A percentile compares a stretch with the other conserved stretches of the same genome.
These are phyloP conservation scores for Elsinoe australis DNA, from an alignment of 2,329 filamentous ascomycete genomes.

Conservation along the genomic window DNA sequence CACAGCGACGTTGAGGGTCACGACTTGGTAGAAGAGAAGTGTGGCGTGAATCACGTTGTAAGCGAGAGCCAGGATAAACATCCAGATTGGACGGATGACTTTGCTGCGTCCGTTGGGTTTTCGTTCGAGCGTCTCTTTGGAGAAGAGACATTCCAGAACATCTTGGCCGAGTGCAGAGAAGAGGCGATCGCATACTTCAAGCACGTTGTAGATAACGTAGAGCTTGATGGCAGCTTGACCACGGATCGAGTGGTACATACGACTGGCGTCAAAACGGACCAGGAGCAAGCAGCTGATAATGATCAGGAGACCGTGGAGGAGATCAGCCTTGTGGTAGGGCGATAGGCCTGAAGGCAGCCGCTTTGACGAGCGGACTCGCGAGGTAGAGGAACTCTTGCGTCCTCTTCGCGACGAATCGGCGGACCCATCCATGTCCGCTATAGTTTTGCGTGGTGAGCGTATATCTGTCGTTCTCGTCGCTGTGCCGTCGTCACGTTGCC, in stretches of 20 bases:
- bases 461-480: neutral
- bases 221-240: slow-evolving; percentile 96
- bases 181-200: slow-evolving; percentile 85
- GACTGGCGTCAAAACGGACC: slow-evolving; percentile 86
- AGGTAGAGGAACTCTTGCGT: slow-evolving; percentile 32
- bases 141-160: slow-evolving; percentile 91
- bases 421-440: neutral
- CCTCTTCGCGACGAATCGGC: slow-evolving; percentile 16
- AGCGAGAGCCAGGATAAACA: slow-evolving; percentile 76
- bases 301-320: slow-evolving; percentile 83
- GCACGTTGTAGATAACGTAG: slow-evolving; percentile 97
- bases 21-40: slow-evolving; percentile 91
- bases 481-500: neutral
- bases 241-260: slow-evolving; percentile 96
- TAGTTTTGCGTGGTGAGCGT: slow-evolving; percentile 15
- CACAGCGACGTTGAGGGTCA: slow-evolving; percentile 93
- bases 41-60: slow-evolving; percentile 87
- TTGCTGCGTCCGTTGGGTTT: slow-evolving; percentile 85
- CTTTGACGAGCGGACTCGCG: slow-evolving; percentile 62
- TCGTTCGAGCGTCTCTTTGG: slow-evolving; percentile 81
- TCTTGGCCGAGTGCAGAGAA: slow-evolving; percentile 91
- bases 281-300: slow-evolving; percentile 76
- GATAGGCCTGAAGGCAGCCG: slow-evolving; percentile 78
- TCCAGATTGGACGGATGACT: slow-evolving; percentile 76
- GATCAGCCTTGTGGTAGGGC: slow-evolving; percentile 87